Conservation (phyloP, 345 rosid species). For the Draba incana region DNA sequence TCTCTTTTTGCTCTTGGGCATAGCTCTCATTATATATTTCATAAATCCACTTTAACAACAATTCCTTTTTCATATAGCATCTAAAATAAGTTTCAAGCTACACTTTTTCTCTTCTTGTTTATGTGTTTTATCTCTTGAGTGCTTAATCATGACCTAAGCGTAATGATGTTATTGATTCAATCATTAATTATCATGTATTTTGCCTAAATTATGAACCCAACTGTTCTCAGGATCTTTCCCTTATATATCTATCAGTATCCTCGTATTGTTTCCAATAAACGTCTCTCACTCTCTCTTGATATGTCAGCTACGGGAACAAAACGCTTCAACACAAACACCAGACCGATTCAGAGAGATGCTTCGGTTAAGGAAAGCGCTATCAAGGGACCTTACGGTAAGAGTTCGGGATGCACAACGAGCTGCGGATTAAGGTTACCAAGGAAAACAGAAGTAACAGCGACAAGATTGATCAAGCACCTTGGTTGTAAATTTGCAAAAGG, state of each 20-base stretch:
- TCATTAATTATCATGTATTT: slow-evolving; percentile 38
- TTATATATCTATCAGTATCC: slow-evolving; percentile 33
- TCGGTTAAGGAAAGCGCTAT: slow-evolving; percentile 20
- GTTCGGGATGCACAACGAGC: slow-evolving; percentile 40
- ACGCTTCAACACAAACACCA: slow-evolving; percentile 28
- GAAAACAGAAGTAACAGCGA: slow-evolving; percentile 48
- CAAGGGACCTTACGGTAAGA: slow-evolving; percentile 33
- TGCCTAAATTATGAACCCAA: slow-evolving; percentile 22
- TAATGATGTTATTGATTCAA: slow-evolving; percentile 40
- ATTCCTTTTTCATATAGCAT: slow-evolving; percentile 29
- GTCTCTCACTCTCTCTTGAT: slow-evolving; percentile 24
- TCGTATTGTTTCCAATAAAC: slow-evolving; percentile 12
- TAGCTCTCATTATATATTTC: slow-evolving; percentile 36
- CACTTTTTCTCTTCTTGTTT: slow-evolving; percentile 34
- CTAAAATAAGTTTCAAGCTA: slow-evolving; percentile 22
- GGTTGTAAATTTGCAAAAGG: slow-evolving; percentile 58
- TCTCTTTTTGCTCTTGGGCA: slow-evolving; percentile 32
- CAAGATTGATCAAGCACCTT: slow-evolving; percentile 54
- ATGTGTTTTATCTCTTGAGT: slow-evolving; percentile 39
- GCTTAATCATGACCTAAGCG: slow-evolving; percentile 43
- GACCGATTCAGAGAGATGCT: slow-evolving; percentile 21
- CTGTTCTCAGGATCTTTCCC: slow-evolving; percentile 21
- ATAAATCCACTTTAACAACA: slow-evolving; percentile 31
- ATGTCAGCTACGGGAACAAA: slow-evolving; percentile 48
- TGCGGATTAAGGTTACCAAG: slow-evolving; percentile 54